A percentile compares a stretch with the other conserved stretches of the same genome.
Conservation (phyloP, 495 filamentous ascomycete genomes). For the Aspergillus nanangensis region DNA sequence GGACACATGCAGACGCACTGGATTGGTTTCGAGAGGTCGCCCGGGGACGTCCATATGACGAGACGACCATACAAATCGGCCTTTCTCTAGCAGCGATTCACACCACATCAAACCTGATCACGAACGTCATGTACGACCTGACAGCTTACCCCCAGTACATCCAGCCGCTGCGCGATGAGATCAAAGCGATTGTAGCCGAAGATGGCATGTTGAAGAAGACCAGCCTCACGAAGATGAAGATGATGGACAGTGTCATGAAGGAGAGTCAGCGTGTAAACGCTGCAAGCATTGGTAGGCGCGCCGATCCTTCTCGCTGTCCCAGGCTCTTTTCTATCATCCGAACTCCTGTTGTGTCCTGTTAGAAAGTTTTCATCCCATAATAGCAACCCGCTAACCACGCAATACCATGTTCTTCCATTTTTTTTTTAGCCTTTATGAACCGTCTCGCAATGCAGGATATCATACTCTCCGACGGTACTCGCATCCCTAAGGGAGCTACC, state of each 20-base stretch:
- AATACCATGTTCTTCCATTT: no score
- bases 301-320: background rate
- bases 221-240: slow-evolving; percentile 43
- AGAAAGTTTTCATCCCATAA: no score
- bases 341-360: no score
- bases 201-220: slow-evolving; percentile 43
- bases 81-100: slow-evolving; percentile 43
- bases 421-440: slow-evolving; percentile 41
- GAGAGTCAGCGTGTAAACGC: slow-evolving; percentile 32
- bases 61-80: slow-evolving; percentile 23
- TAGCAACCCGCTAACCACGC: no score
- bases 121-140: slow-evolving; percentile 40
- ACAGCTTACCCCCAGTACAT: slow-evolving; percentile 32
- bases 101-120: slow-evolving; percentile 36
- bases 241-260: slow-evolving; percentile 44
- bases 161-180: slow-evolving; percentile 34
- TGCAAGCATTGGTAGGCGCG: slow-evolving; percentile 28
- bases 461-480: slow-evolving; percentile 28
- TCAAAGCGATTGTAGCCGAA: slow-evolving; percentile 24
- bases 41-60: slow-evolving; percentile 14
- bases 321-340: background rate
- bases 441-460: slow-evolving; percentile 31
- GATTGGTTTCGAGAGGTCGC: slow-evolving; percentile 33
- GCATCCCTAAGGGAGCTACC: slow-evolving; percentile 29
- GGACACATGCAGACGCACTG: slow-evolving; percentile 24